phyloP scores from a whole-genome alignment of 371 early-diverging fungal species.

The Conidiobolus incongruus region DNA sequence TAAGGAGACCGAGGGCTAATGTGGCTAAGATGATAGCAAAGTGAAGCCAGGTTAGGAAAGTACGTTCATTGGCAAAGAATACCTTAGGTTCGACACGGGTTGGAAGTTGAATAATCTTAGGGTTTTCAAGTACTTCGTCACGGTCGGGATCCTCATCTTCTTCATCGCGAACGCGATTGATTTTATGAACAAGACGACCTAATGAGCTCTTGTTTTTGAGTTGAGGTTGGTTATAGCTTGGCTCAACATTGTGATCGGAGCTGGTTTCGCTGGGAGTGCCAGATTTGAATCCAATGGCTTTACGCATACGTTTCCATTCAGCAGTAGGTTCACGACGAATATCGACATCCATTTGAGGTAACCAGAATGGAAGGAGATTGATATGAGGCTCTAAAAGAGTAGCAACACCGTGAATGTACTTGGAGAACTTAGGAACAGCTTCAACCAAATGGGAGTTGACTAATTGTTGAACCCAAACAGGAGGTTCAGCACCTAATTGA shows the following conservation, averaged over 20 bases:
- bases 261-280: no score
- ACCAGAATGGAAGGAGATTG: slow-evolving; percentile 92
- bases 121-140: not conserved
- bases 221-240: not conserved
- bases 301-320: slow-evolving; percentile 10
- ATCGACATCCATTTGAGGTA: slow-evolving; percentile 85
- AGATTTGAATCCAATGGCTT: no score
- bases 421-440: slow-evolving; percentile 95
- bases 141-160: not conserved
- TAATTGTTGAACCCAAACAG: slow-evolving; percentile 88
- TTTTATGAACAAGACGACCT: no score
- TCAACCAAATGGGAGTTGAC: slow-evolving; percentile 80
- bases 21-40: slow-evolving; percentile 51
- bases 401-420: slow-evolving; percentile 95
- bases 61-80: slow-evolving; percentile 98
- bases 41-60: slow-evolving; percentile 85
- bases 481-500: slow-evolving; percentile 62
- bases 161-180: not conserved
- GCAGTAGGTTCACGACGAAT: slow-evolving; percentile 44
- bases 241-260: not conserved
- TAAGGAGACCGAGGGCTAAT: slow-evolving; percentile 56
- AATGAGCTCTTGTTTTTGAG: not conserved
- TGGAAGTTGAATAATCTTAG: slow-evolving; percentile 48
- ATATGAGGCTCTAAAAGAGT: slow-evolving; percentile 72
- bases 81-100: slow-evolving; percentile 97